Percentiles rank a stretch among this genome's conserved stretches.
phyloP scores from a whole-genome alignment of 257 asterid genomes.

The Solanum lignicaule region DNA sequence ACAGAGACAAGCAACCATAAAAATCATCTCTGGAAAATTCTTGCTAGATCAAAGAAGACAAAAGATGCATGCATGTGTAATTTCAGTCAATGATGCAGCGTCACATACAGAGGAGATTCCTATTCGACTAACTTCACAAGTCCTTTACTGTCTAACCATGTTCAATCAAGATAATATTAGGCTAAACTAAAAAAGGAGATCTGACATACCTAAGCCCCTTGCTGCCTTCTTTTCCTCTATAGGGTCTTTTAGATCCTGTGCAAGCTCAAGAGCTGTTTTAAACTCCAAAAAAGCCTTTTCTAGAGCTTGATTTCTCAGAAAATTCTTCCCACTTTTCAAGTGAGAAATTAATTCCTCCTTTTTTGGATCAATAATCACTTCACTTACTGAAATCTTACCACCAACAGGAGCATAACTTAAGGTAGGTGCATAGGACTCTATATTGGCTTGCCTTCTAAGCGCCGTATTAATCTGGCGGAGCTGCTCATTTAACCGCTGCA shows the following conservation, averaged over 20 bases:
- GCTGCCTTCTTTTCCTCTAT: constrained; percentile 97
- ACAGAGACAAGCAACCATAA: background rate
- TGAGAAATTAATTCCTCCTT: constrained; percentile 62
- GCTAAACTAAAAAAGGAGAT: background rate
- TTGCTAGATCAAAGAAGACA: background rate
- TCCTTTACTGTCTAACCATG: background rate
- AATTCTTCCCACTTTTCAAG: constrained; percentile 78
- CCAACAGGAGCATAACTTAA: constrained; percentile 87
- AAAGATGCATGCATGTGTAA: background rate
- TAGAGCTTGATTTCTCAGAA: constrained; percentile 72
- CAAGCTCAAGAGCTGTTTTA: constrained; percentile 76
- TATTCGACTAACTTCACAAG: background rate
- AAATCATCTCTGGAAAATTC: background rate
- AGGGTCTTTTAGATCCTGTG: constrained; percentile 64
- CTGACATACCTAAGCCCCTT: constrained; percentile 76
- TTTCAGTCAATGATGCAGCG: background rate
- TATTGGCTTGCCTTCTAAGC: constrained; percentile 88
- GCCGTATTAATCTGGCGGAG: constrained; percentile 90
- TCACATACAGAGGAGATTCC: background rate
- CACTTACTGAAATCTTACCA: constrained; percentile 61
- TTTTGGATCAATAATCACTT: constrained; percentile 81
- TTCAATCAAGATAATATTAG: background rate
- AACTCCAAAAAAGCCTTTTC: constrained; percentile 75
- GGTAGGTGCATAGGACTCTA: constrained; percentile 93
- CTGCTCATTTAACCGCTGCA: constrained; percentile 80